A percentile compares a stretch with the other conserved stretches of the same genome.
phyloP scores from a whole-genome alignment of 106 monocot genomes.

The Phalaenopsis equestris region DNA sequence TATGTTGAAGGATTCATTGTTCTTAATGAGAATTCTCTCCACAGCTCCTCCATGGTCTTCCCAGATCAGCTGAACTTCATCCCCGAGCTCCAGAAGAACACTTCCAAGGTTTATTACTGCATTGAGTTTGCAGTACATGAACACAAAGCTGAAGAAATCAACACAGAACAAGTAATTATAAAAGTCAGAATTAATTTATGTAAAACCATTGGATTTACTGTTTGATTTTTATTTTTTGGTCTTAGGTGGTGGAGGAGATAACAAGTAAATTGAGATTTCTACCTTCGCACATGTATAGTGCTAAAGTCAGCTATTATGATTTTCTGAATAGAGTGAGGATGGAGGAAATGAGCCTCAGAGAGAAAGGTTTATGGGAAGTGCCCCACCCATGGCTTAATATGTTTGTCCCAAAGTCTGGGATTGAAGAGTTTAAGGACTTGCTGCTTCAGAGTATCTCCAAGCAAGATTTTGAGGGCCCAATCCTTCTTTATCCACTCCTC shows the following conservation, averaged over 20 bases:
- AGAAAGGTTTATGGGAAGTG: constrained; percentile 56
- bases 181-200: background rate
- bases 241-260: constrained; percentile 38
- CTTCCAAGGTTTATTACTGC: constrained; percentile 51
- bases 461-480: constrained; percentile 44
- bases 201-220: too few species aligned
- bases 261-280: constrained; percentile 26
- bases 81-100: constrained; percentile 22
- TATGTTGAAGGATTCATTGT: constrained; percentile 78
- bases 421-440: constrained; percentile 40
- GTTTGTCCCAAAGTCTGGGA: constrained; percentile 68
- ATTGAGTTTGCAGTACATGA: constrained; percentile 69
- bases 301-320: constrained; percentile 66
- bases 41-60: constrained; percentile 57
- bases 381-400: constrained; percentile 84
- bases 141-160: constrained; percentile 19
- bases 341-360: constrained; percentile 57
- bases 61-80: constrained; percentile 40
- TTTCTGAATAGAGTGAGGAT: constrained; percentile 70
- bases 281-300: constrained; percentile 30
- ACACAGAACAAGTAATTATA: constrained; percentile 27
- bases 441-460: constrained; percentile 46
- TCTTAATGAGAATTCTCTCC: constrained; percentile 58
- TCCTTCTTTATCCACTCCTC: constrained; percentile 71
- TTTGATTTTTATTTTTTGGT: background rate